Evolutionary conservation across 495 filamentous ascomycete genomes (phyloP), one percentile per base, ranked within the genome.

Genomic region (Aspergillus affinis): DNA sequence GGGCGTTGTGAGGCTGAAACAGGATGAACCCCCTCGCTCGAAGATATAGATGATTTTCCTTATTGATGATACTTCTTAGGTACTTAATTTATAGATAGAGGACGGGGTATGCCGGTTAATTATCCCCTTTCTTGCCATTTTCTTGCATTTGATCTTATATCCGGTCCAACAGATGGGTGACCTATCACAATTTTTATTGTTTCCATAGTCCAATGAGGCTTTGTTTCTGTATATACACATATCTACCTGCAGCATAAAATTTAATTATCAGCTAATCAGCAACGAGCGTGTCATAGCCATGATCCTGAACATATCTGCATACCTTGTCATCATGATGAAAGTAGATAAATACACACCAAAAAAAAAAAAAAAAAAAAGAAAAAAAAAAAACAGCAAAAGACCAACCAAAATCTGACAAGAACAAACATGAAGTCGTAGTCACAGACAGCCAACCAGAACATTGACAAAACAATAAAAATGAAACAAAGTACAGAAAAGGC

Each of bases 1-100:
- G 77, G 77, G 77, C 19, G 77, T 80, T 36, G 74, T 78, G n/a
- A 72, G 77, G 23, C 68, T 80, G 59, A 76, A 75, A 65, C 77
- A 80, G 54, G 74, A 80, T 26, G 74, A 77, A 55, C 69, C 69
- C 12, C 70, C 74, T 58, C 56, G 68, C 23, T 66, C 75, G 6
- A 78, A 78, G 75, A 73, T 78, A n/a, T 78, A 70, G 58, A 58
- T 13, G 41, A 27, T 21, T 48, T 23, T 18, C 7, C 26, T 55
- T 41, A 36, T 54, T 26, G 23, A 47, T 27, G 51, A 47, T n/a
- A 27, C 21, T 18, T 26, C 20, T n/a, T 52, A 23, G 6, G 27
- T 52, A 21, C n/a, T 17, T 26, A 20, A 17, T 10, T 41, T 41
- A 49, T 49, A 19, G 47, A 49, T 12, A 20, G 47, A 41, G 36